Evolutionary conservation across 2,329 filamentous ascomycete species (phyloP), one percentile per base, ranked within the genome.

Genomic region (Hymenotorrendiella dingleyae): DNA sequence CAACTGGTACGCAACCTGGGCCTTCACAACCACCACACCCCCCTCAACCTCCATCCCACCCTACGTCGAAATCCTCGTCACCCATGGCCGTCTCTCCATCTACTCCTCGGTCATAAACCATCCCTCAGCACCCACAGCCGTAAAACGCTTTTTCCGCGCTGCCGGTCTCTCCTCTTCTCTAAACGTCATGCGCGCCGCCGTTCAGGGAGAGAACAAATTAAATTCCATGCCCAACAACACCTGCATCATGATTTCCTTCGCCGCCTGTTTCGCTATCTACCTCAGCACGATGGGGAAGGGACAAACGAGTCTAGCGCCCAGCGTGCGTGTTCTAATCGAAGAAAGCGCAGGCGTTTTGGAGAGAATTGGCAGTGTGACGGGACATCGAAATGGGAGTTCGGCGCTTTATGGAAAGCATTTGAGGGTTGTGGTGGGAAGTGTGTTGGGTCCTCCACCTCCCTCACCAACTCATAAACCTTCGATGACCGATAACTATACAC

Each of bases 211-310:
- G 56, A 67, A 71, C 0, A 74, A 82, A 47, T 69, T 87, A 0
- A 79, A 79, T 42, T 86, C 82, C 0, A 87, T 87, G 82, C 83
- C 83, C 0, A 87, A 87, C 61, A 87, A 87, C 53, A 86, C 83
- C 0, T 76, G 82, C 42, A 84, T 86, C 50, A 87, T 87, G 84
- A 84, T 87, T 10, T 84, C 82, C 1, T 86, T 86, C 50, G 82
- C 83, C 0, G 80, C 80, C 4, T 84, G 79, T 53, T 84, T 83
- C 48, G 80, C 80, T 0, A 62, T 84, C n/a, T 74, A 76, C 8
- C 68, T 84, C 4, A 81, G 78, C 50, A 71, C 76, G 0, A 75
- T 77, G 36, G 71, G 76, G 3, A 38, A 23, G 5, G 72, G 70
- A 43, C 65, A 61, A 29, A 79, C 74, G 0, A 73, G 72, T 39